phyloP scores from a whole-genome alignment of 169 alveolate genomes.

The Cryptosporidium ryanae region DNA sequence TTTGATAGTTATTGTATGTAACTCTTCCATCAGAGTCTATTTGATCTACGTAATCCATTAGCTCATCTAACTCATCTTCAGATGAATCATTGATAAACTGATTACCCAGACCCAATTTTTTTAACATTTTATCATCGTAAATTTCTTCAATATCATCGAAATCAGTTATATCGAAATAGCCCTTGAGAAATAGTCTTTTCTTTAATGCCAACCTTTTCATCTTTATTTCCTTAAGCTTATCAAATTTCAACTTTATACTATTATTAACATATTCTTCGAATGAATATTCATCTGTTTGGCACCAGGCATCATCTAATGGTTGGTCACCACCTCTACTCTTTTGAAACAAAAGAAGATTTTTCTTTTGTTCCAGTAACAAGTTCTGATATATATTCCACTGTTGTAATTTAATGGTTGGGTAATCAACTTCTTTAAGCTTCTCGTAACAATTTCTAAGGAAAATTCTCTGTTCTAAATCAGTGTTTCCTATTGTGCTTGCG shows the following conservation, averaged over 20 bases:
- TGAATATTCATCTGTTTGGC: conserved; percentile 60
- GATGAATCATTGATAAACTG: conserved; percentile 63
- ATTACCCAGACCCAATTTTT: conserved; percentile 34
- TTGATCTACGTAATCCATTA: conserved; percentile 43
- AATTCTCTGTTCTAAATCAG: conserved; percentile 52
- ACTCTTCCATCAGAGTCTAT: conserved; percentile 54
- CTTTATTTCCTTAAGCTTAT: conserved; percentile 40
- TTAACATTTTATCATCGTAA: conserved; percentile 44
- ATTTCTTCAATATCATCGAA: conserved; percentile 52
- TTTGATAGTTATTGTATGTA: conserved; percentile 49
- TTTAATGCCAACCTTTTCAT: conserved; percentile 29
- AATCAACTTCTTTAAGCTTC: conserved; percentile 52
- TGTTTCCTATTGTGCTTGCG: conserved; percentile 65
- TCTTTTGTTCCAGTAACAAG: conserved; percentile 48
- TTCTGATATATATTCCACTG: conserved; percentile 71
- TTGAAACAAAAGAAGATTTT: conserved; percentile 50
- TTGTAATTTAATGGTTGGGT: conserved; percentile 63
- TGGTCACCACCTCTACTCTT: conserved; percentile 58
- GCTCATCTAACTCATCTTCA: conserved; percentile 46
- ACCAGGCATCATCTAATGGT: conserved; percentile 72
- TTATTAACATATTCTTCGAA: conserved; percentile 48
- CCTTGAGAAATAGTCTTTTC: conserved; percentile 28
- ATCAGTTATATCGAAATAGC: conserved; percentile 49
- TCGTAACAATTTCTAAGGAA: conserved; percentile 63
- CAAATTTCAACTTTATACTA: conserved; percentile 24